phyloP scores from a whole-genome alignment of 1,284 basidiomycete species.

The Ganoderma boninense region DNA sequence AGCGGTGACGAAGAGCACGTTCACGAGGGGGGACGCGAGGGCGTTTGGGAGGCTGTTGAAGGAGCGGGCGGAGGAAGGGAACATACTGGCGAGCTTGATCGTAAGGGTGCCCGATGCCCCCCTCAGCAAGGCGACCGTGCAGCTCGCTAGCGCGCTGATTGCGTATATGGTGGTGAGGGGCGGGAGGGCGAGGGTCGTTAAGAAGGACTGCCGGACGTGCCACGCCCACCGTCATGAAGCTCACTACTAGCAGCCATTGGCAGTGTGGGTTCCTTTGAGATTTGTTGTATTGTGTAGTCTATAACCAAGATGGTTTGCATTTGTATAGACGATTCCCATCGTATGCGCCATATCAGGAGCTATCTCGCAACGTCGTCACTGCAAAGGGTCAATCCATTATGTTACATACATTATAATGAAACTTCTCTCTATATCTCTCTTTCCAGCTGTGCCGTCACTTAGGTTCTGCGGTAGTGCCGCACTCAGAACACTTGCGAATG shows the following conservation, averaged over 20 bases:
- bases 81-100: constrained; percentile 5
- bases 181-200: background rate
- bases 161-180: constrained; percentile 19
- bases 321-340: too few species aligned
- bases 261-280: background rate
- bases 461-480: constrained; percentile 72
- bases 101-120: constrained; percentile 13
- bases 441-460: constrained; percentile 51
- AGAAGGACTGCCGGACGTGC: constrained; percentile 12
- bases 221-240: constrained; percentile 6
- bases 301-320: background rate
- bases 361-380: background rate
- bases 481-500: constrained; percentile 73
- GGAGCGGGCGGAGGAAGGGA: background rate
- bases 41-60: constrained; percentile 11
- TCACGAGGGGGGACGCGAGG: constrained; percentile 2
- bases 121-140: constrained; percentile 12
- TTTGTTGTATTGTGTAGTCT: background rate
- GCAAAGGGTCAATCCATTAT: background rate
- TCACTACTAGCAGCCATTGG: background rate
- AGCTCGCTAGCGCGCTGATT: constrained; percentile 15
- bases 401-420: constrained; percentile 6
- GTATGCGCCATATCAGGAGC: too few species aligned
- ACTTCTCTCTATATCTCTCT: background rate
- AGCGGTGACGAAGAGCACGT: background rate